phyloP scores from a whole-genome alignment of 2,329 filamentous ascomycete genomes.

The Hypoxylon sp. region DNA sequence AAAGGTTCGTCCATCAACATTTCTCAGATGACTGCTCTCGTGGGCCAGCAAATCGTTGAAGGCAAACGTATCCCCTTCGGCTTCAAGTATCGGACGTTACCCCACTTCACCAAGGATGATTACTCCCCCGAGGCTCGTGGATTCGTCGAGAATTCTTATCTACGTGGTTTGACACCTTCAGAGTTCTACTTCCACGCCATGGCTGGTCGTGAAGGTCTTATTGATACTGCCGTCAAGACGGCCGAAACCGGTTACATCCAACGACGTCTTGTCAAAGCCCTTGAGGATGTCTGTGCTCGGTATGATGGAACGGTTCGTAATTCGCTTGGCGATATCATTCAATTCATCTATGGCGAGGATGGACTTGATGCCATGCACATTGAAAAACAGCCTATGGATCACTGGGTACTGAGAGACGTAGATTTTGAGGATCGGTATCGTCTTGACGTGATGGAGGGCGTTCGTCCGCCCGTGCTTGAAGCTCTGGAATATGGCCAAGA shows the following conservation, averaged over 20 bases:
- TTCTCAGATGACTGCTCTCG: slow-evolving; percentile 98
- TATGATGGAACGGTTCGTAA: slow-evolving; percentile 98
- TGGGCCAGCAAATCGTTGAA: slow-evolving; percentile 98
- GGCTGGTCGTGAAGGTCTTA: slow-evolving; percentile 99
- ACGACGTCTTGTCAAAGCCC: slow-evolving; percentile 95
- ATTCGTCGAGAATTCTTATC: slow-evolving; percentile 98
- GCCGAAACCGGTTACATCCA: slow-evolving; percentile 99
- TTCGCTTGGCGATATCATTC: slow-evolving; percentile 94
- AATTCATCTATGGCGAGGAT: slow-evolving; percentile 98
- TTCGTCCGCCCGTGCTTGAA: slow-evolving; percentile 72
- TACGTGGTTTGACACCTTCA: slow-evolving; percentile 92
- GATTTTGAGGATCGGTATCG: slow-evolving; percentile 87
- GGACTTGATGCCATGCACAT: slow-evolving; percentile 94
- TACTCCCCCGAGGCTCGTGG: slow-evolving; percentile 97
- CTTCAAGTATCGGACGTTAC: slow-evolving; percentile 97
- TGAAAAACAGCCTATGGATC: slow-evolving; percentile 91
- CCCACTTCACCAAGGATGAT: slow-evolving; percentile 99
- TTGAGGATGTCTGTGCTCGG: slow-evolving; percentile 97
- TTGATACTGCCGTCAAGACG: slow-evolving; percentile 99
- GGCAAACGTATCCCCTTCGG: slow-evolving; percentile 99
- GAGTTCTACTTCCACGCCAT: slow-evolving; percentile 99
- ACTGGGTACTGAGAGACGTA: slow-evolving; percentile 82
- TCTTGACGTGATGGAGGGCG: slow-evolving; percentile 85
- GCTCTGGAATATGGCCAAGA: slow-evolving; percentile 89
- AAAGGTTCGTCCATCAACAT: slow-evolving; percentile 99